phyloP scores from a whole-genome alignment of 441 rosid genomes.

The Omphalea diandra region DNA sequence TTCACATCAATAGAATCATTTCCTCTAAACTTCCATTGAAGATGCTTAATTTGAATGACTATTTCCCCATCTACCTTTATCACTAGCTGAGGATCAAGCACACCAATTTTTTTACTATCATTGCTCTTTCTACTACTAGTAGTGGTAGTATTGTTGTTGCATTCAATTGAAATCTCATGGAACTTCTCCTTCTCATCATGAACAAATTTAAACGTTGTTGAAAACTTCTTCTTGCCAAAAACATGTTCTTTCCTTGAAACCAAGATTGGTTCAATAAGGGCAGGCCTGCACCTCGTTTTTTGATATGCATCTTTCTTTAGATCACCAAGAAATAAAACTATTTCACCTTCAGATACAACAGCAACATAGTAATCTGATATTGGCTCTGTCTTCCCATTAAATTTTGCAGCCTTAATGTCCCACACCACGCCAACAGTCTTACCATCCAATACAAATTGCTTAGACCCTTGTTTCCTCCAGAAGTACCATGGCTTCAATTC shows the following conservation, averaged over 20 bases:
- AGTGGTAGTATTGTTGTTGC: constrained; percentile 25
- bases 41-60: constrained; percentile 52
- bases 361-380: constrained; percentile 79
- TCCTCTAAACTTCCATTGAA: constrained; percentile 84
- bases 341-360: constrained; percentile 70
- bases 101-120: constrained; percentile 11
- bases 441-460: constrained; percentile 58
- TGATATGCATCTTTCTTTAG: constrained; percentile 73
- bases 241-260: constrained; percentile 74
- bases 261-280: constrained; percentile 64
- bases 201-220: constrained; percentile 53
- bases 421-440: constrained; percentile 58
- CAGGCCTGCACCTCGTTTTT: constrained; percentile 69
- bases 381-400: constrained; percentile 81
- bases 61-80: constrained; percentile 60
- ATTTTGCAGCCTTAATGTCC: constrained; percentile 75
- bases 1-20: constrained; percentile 51
- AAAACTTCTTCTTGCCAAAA: no score
- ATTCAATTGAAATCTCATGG: constrained; percentile 73
- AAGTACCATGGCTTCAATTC: constrained; percentile 91
- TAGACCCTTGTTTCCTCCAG: constrained; percentile 89
- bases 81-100: constrained; percentile 54
- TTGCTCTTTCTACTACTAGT: neutral
- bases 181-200: constrained; percentile 44
- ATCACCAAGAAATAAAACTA: constrained; percentile 78